These are phyloP conservation scores for Botrytis deweyae DNA, from an alignment of 2,329 filamentous ascomycete species.

Conservation along the genomic window DNA sequence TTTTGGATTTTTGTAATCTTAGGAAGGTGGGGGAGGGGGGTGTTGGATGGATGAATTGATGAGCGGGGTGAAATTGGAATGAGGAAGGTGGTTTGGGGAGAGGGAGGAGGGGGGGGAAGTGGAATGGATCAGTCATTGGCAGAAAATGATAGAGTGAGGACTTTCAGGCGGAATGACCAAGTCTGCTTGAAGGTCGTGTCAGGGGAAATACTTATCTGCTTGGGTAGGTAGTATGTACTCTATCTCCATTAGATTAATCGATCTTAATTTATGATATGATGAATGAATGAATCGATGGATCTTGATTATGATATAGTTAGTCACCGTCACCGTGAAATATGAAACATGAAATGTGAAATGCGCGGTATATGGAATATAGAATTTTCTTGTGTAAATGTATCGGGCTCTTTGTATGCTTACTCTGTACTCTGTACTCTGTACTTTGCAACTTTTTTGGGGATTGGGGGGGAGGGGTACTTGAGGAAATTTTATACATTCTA, in stretches of 20 bases:
- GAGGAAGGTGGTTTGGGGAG: not conserved
- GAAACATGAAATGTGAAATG: too few species aligned
- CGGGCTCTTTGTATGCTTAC: too few species aligned
- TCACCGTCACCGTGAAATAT: too few species aligned
- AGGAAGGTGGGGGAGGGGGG: not conserved
- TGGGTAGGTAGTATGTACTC: not conserved
- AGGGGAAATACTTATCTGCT: not conserved
- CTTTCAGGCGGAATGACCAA: not conserved
- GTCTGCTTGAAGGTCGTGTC: not conserved
- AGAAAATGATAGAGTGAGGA: not conserved
- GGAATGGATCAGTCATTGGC: not conserved
- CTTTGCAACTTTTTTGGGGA: too few species aligned
- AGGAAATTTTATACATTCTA: too few species aligned
- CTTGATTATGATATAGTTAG: not conserved
- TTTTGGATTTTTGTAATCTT: slow-evolving; percentile 10
- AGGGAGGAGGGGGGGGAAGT: too few species aligned
- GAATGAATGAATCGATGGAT: not conserved
- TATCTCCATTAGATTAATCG: not conserved
- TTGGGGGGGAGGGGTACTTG: too few species aligned
- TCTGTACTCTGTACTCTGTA: too few species aligned
- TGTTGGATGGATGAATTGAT: not conserved
- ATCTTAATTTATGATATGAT: not conserved
- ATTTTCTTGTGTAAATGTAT: too few species aligned
- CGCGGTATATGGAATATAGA: too few species aligned
- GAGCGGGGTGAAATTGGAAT: not conserved